A percentile compares a stretch with the other conserved stretches of the same genome.
Conservation (phyloP, 2,329 filamentous ascomycete genomes). For the Apiospora saccharicola region DNA sequence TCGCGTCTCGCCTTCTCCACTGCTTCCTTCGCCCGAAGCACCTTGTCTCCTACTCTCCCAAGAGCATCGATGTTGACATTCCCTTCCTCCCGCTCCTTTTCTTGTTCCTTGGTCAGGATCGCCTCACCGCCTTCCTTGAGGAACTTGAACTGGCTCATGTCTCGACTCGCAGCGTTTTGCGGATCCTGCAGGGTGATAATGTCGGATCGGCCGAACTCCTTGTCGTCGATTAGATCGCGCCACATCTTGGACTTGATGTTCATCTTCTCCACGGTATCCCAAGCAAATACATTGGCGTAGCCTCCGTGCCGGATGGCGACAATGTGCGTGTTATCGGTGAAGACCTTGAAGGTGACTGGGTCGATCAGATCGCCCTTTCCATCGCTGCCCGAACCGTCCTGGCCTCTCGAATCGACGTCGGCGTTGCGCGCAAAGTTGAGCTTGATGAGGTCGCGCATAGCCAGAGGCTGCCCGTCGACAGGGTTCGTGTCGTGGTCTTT, state of each 20-base stretch:
- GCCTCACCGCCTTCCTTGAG: conserved; percentile 81
- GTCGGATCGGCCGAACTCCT: conserved; percentile 86
- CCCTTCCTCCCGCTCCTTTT: conserved; percentile 69
- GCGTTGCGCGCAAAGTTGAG: conserved; percentile 93
- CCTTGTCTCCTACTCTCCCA: conserved; percentile 81
- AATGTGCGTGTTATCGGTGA: conserved; percentile 98
- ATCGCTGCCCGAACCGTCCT: conserved; percentile 53
- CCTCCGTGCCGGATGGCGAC: conserved; percentile 81
- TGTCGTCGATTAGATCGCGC: conserved; percentile 87
- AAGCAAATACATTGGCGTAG: conserved; percentile 95
- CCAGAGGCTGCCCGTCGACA: conserved; percentile 80
- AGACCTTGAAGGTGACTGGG: conserved; percentile 95
- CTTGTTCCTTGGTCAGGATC: conserved; percentile 72
- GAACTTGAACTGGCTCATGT: conserved; percentile 89
- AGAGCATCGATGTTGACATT: conserved; percentile 82
- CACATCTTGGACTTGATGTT: conserved; percentile 98
- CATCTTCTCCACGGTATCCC: conserved; percentile 92
- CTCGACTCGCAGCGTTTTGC: conserved; percentile 82
- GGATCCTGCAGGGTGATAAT: conserved; percentile 97
- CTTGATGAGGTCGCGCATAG: conserved; percentile 84
- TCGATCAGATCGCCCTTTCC: conserved; percentile 85
- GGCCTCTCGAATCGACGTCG: conserved; percentile 61
- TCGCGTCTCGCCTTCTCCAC: conserved; percentile 89
- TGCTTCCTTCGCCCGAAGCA: conserved; percentile 88
- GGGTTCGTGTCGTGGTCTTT: conserved; percentile 94